Evolutionary conservation across 768 basidiomycete species (phyloP).

Genomic region (Mrakia hoshinonis): DNA sequence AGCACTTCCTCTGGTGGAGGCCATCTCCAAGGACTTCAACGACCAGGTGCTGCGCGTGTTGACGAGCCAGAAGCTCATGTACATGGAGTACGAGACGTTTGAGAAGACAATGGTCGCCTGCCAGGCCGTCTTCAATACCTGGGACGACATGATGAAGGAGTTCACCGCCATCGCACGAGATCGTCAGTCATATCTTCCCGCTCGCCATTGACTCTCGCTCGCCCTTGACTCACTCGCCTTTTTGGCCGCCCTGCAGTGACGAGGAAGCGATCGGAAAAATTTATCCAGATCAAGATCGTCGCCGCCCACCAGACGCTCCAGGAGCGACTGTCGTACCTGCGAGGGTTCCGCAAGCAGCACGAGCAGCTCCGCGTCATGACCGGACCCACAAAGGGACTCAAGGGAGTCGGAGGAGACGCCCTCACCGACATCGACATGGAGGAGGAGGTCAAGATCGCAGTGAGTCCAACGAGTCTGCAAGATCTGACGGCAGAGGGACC

Average conservation of each 20-base stretch:
- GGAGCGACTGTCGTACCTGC: constrained; percentile 73
- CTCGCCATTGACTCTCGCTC: not conserved
- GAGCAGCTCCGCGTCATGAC: constrained; percentile 97
- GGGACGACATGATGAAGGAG: constrained; percentile 83
- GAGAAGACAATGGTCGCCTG: constrained; percentile 71
- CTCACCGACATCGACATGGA: constrained; percentile 85
- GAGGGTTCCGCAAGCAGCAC: constrained; percentile 92
- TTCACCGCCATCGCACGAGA: constrained; percentile 89
- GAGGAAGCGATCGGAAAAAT: constrained; percentile 76
- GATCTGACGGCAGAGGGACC: not conserved
- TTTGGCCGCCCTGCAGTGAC: constrained; percentile 42
- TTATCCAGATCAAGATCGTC: constrained; percentile 91
- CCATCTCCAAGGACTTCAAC: constrained; percentile 95
- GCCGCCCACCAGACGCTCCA: constrained; percentile 86
- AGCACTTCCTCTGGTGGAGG: constrained; percentile 91
- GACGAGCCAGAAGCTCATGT: constrained; percentile 80
- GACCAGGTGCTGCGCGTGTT: constrained; percentile 86
- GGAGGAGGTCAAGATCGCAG: constrained; percentile 84
- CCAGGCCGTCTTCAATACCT: constrained; percentile 68
- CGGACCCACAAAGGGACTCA: constrained; percentile 70
- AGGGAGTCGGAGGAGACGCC: constrained; percentile 29
- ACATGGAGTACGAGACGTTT: constrained; percentile 89
- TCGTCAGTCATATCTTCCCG: constrained; percentile 32
- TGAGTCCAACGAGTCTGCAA: not conserved
- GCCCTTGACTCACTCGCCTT: not conserved